Base-by-base conservation (phyloP, 371 early-diverging fungal genomes). In the Entomophthora muscae region DNA sequence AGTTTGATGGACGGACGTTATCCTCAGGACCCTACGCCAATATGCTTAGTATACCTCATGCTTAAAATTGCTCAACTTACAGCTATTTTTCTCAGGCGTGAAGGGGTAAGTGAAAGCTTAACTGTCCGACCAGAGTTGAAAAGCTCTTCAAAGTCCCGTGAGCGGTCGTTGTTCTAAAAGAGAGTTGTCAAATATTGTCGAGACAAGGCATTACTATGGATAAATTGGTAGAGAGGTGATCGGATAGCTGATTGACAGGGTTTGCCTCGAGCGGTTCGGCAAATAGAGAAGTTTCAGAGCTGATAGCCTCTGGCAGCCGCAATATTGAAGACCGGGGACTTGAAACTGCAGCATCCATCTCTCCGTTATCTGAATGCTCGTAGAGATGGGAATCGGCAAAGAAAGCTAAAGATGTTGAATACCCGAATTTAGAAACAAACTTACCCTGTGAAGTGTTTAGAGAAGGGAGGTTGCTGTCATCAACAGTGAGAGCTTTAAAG, bases 191-290 rank as follows among this genome's bases (percentile, higher is more conserved):
- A 13, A 55, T 12, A 55, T 13, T 12, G 7, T 55, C 17, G n/a
- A 55, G n/a, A 55, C n/a, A 26, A 55, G 12, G 26, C 22, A 17
- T 55, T 55, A 55, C 56, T n/a, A 55, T 12, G n/a, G 56, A 55
- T 55, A 55, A 55, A 55, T 55, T 55, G 56, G 56, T 55, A 7
- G 56, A 55, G 12, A 55, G 28, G 26, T 55, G 56, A 26, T 55
- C 28, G 28, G 56, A 55, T 55, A 55, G n/a, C 10, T 22, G 28
- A 27, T 22, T 22, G 28, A 55, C 56, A 12, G 17, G 28, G 12
- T 55, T 27, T 12, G 56, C 3, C 7, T 55, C 56, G 42, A 10
- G 5, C 17, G 17, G 42, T 10, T 42, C 42, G 17, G 42, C 17
- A 42, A 17, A 42, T 5, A 5, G 42, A 42, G 42, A 42, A 10